Conservation (phyloP, 1,139 yeast genomes). For the Yamadazyma trypodendri region DNA sequence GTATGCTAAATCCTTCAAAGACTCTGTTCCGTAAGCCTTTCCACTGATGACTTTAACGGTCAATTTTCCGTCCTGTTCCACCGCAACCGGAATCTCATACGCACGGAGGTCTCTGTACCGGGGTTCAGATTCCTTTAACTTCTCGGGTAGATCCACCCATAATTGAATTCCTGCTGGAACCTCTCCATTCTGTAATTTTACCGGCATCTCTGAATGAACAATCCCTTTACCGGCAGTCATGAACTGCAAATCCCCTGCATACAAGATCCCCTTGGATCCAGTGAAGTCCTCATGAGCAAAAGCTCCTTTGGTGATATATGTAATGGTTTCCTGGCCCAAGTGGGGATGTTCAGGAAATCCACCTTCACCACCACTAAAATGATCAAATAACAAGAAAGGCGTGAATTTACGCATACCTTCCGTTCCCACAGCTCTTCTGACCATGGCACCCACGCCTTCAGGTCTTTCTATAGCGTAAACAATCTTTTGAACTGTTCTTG, state of each 20-base stretch:
- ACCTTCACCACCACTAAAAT: conserved; percentile 57
- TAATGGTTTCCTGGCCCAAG: conserved; percentile 86
- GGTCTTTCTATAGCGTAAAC: conserved; percentile 71
- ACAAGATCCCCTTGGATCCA: conserved; percentile 73
- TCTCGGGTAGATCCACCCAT: conserved; percentile 87
- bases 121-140: conserved; percentile 68
- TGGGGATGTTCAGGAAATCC: conserved; percentile 96
- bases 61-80: conserved; percentile 65
- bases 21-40: conserved; percentile 68
- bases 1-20: conserved; percentile 74
- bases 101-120: conserved; percentile 76
- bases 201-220: conserved; percentile 88
- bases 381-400: conserved; percentile 85
- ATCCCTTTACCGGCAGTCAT: conserved; percentile 95
- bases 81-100: conserved; percentile 66
- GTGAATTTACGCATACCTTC: conserved; percentile 66
- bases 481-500: conserved; percentile 57
- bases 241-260: conserved; percentile 87
- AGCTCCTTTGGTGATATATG: conserved; percentile 70
- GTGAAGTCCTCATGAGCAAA: conserved; percentile 93
- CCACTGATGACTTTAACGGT: conserved; percentile 78
- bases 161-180: conserved; percentile 75
- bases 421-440: conserved; percentile 79
- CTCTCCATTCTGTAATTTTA: conserved; percentile 54
- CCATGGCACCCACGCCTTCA: conserved; percentile 88